These are phyloP conservation scores for Boechera retrofracta DNA, from an alignment of 345 rosid species.

Conservation along the genomic window DNA sequence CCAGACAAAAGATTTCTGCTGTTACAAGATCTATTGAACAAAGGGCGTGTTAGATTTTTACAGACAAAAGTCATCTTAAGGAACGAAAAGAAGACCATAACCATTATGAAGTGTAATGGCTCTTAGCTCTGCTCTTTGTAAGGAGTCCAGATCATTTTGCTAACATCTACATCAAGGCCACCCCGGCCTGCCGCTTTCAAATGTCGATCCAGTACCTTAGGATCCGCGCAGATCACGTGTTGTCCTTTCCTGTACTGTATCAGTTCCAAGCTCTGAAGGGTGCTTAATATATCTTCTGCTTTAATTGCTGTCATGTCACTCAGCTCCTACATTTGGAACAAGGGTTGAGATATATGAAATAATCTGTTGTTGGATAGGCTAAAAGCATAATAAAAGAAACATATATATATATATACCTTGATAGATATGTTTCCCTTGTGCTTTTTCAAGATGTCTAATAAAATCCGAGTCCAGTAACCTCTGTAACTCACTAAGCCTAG, in stretches of 20 bases:
- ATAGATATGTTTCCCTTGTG: slow-evolving; percentile 99
- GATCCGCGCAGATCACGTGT: slow-evolving; percentile 98
- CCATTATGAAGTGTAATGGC: slow-evolving; percentile 12
- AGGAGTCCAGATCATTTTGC: slow-evolving; percentile 99
- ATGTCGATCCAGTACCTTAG: slow-evolving; percentile 95
- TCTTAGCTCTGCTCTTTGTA: slow-evolving; percentile 85
- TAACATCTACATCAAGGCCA: slow-evolving; percentile 94
- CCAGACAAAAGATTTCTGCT: slow-evolving; percentile 13
- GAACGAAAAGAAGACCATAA: slow-evolving; percentile 13
- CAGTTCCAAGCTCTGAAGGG: slow-evolving; percentile 94
- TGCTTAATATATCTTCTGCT: slow-evolving; percentile 91
- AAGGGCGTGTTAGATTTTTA: slow-evolving; percentile 27
- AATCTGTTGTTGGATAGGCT: not conserved
- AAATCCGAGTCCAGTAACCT: slow-evolving; percentile 98
- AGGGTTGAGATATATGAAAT: slow-evolving; percentile 2
- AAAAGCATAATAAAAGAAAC: not conserved
- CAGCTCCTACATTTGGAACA: slow-evolving; percentile 65
- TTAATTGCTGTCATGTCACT: slow-evolving; percentile 99
- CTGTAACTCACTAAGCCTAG: slow-evolving; percentile 94
- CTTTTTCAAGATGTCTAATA: slow-evolving; percentile 93
- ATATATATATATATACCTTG: slow-evolving; percentile 57
- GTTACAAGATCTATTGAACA: slow-evolving; percentile 28
- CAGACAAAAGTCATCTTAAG: slow-evolving; percentile 32
- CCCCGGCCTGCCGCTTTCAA: slow-evolving; percentile 98
- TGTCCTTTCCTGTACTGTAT: slow-evolving; percentile 99